Evolutionary conservation across 768 basidiomycete species (phyloP).

Genomic region (Tephrocybe sp.): DNA sequence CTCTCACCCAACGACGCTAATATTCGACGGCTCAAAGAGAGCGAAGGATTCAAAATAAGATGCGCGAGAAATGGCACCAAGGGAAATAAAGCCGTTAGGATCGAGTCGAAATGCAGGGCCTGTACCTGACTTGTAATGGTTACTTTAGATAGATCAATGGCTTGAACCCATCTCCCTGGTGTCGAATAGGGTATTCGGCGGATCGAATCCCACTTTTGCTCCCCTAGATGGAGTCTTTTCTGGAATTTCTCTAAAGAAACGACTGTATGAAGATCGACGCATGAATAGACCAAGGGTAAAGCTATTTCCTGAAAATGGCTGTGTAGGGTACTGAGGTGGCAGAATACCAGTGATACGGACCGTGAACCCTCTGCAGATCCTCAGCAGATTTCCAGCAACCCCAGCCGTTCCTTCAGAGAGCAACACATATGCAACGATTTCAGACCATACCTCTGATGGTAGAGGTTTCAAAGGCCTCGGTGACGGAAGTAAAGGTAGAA

Average conservation of each 20-base stretch:
- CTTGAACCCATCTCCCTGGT: conserved; percentile 85
- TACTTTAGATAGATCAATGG: conserved; percentile 67
- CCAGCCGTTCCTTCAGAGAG: conserved; percentile 20
- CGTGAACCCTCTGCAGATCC: conserved; percentile 47
- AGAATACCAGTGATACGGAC: conserved; percentile 24
- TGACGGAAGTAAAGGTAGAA: conserved; percentile 68
- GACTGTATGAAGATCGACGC: conserved; percentile 44
- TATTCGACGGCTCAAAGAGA: conserved; percentile 61
- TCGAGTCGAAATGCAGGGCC: conserved; percentile 56
- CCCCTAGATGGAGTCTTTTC: conserved; percentile 57
- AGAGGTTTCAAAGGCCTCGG: conserved; percentile 52
- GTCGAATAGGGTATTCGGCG: conserved; percentile 84
- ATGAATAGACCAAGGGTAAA: conserved; percentile 67
- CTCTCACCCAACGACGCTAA: conserved; percentile 51
- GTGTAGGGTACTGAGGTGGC: not conserved
- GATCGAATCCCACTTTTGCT: conserved; percentile 86
- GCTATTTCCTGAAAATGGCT: conserved; percentile 51
- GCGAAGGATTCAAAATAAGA: conserved; percentile 54
- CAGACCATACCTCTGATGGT: conserved; percentile 72
- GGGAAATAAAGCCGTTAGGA: conserved; percentile 65
- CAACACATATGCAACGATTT: conserved; percentile 50
- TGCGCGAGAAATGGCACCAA: conserved; percentile 62
- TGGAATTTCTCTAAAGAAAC: conserved; percentile 55
- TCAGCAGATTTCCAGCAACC: conserved; percentile 35
- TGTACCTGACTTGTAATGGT: conserved; percentile 43